Base-by-base conservation (phyloP, 2,329 filamentous ascomycete species). In the Fusarium decemcellulare region DNA sequence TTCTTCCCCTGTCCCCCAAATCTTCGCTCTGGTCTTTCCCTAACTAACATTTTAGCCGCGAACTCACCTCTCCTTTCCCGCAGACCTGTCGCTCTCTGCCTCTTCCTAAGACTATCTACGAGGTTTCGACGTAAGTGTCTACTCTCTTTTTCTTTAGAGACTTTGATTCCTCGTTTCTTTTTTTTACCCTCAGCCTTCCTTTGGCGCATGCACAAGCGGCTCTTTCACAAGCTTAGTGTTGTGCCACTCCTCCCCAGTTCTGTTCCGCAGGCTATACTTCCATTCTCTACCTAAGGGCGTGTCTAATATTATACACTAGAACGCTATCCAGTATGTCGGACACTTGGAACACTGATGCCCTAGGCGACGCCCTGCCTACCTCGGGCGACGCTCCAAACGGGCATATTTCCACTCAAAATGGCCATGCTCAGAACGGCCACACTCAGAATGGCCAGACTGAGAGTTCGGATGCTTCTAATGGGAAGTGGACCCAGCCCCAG, bases 401-500 rank as follows among this genome's bases (percentile, higher is more conserved):
- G n/a, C 5, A 23, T 23, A 14, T 15, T 23, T 15, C 51, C 15
- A 11, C 48, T 9, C 23, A 51, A 27, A 43, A 52, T 29, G 29
- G 34, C 14, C 42, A 54, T 9, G 18, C 18, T 8, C 46, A 65
- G 23, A 47, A 32, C 57, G 44, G 52, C 37, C 27, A 32, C 9
- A 18, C 39, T 32, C 46, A 61, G 15, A 18, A 15, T 65, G 37
- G 47, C 46, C 64, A 75, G 70, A 69, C 74, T 69, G 54, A 71
- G 42, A 58, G 32, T 72, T 74, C 4, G 77, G 81, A 34, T 86
- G 84, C 85, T 78, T 77, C 34, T 63, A 44, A 63, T 16, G 46
- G 59, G 9, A 82, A 83, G 12, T 90, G 88, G 88, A 80, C 79
- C 10, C 73, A 83, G 50, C 80, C 80, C 0, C 76, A 80, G 4